Evolutionary conservation across 805 yeast species (phyloP), one percentile per base, ranked within the genome.

Genomic region (Candida tammaniensis): DNA sequence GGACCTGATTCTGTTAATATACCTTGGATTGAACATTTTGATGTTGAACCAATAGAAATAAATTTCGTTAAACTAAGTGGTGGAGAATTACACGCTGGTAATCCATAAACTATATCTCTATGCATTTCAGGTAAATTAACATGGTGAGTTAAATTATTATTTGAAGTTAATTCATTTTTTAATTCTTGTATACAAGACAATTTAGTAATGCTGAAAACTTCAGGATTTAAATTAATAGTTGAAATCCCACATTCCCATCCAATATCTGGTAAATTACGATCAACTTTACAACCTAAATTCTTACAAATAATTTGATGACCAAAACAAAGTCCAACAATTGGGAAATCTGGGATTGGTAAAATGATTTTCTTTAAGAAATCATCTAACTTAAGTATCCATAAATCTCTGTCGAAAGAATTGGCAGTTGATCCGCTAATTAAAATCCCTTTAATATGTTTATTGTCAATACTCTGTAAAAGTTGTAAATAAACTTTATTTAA

Each of bases 301-400:
- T 82, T 72, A 1, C 78, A 80, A 11, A 87, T 55, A 16, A 86
- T 68, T 54, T 87, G 96, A 57, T 88, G 96, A 5, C 96, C 96
- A 54, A 86, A 87, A 56, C 96, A 87, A 26, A 87, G 64, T 3
- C 95, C 94, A 5, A 76, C 70, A 4, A 78, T 38, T 2, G 83
- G 82, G 39, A 50, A 39, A 17, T 38, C 26, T 7, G 28, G 22
- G 20, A 39, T 18, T 10, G 31, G 22, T 17, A 43, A 47, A 5
- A 54, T 36, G 4, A 40, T 39, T 17, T 44, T 38, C 4, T 44
- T 40, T 19, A 67, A 37, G 48, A 64, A 75, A 4, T 57, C 51
- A 23, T 61, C 57, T 25, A 76, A 49, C 9, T 48, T 48, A 18
- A 48, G 36, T 28, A 77, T 62, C 79, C 78, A 73, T 15, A 52